Base-by-base conservation (phyloP, 2,329 filamentous ascomycete genomes). In the Thelonectria discophora region DNA sequence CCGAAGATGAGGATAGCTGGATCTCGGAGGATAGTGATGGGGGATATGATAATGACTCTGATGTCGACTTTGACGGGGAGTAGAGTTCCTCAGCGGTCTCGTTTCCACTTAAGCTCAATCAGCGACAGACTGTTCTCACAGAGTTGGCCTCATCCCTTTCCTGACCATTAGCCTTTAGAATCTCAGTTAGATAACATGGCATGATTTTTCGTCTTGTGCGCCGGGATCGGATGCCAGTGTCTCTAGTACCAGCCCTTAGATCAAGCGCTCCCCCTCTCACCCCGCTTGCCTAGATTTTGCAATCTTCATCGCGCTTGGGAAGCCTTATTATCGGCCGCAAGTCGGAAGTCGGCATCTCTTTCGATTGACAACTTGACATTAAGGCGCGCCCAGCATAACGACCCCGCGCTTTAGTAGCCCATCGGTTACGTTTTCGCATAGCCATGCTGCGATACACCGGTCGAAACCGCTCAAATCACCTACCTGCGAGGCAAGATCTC, bases 11-110 rank as follows among this genome's bases (percentile, higher is more conserved):
- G 3, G 21, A 32, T 13, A 20, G 34, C 50, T 30, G 24, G 11
- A 49, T 45, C 20, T 56, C 54, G 15, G 45, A 56, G n/a, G 54
- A 56, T 11, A 49, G 34, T 8, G 54, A 56, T 12, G 34, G 45
- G 32, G 54, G 54, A 12, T 56, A 49, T 30, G 54, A 56, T 21
- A 49, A 56, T 12, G 54, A 20, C 5, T 56, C 54, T 15, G 54
- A 56, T 9, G 34, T 49, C 13, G 45, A 56, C 32, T 56, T 56
- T n/a, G 54, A 56, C 11, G 5, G 32, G 9, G 21, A n/a, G 11
- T 48, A 30, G 45, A 13, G 6, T 30, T 30, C 27, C 27, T 5
- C 9, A 2, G 27, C 27, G 27, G 4, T 30, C 6, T 8, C 2
- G 9, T 30, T 30, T 9, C 4, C 27, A 2, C 27, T 30, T 30